Percentiles rank a stretch among this genome's conserved stretches.
phyloP scores from a whole-genome alignment of 352 stramenopile genomes.

The Hyaloperonospora brassicae region DNA sequence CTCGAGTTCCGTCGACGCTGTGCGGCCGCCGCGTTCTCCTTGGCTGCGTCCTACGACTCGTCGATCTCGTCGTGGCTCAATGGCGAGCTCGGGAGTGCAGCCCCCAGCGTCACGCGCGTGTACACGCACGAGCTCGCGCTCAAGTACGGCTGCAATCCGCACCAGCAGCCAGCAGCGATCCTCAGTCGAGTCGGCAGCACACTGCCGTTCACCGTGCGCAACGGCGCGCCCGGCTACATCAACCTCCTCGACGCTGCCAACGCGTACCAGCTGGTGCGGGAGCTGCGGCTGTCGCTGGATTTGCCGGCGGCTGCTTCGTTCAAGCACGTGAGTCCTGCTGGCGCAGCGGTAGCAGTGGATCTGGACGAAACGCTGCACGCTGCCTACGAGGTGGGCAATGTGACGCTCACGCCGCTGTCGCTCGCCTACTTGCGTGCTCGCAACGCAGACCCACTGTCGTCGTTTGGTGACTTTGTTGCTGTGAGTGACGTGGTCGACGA shows the following conservation, averaged over 20 bases:
- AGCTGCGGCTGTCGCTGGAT: conserved; percentile 92
- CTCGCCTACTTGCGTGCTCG: conserved; percentile 97
- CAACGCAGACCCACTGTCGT: conserved; percentile 98
- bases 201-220: conserved; percentile 84
- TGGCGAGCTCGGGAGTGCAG: conserved; percentile 71
- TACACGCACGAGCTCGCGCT: conserved; percentile 93
- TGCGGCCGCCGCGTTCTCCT: conserved; percentile 67
- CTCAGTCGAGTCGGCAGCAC: conserved; percentile 55
- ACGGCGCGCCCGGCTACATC: conserved; percentile 97
- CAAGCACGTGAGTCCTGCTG: conserved; percentile 97
- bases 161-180: conserved; percentile 94
- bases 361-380: conserved; percentile 88
- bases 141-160: conserved; percentile 98
- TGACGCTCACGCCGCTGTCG: conserved; percentile 89
- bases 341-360: conserved; percentile 95
- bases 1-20: conserved; percentile 84
- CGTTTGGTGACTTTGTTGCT: conserved; percentile 98
- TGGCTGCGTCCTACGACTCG: conserved; percentile 92
- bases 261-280: conserved; percentile 97
- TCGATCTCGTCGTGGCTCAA: conserved; percentile 96
- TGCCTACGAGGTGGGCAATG: conserved; percentile 93
- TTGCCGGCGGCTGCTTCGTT: conserved; percentile 95
- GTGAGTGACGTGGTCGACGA: conserved; percentile 98
- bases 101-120: conserved; percentile 83
- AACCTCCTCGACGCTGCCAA: conserved; percentile 98